Percentiles rank a stretch among this genome's conserved stretches.
Conservation (phyloP, 1,284 basidiomycete genomes). For the Pulveroboletus sp. region DNA sequence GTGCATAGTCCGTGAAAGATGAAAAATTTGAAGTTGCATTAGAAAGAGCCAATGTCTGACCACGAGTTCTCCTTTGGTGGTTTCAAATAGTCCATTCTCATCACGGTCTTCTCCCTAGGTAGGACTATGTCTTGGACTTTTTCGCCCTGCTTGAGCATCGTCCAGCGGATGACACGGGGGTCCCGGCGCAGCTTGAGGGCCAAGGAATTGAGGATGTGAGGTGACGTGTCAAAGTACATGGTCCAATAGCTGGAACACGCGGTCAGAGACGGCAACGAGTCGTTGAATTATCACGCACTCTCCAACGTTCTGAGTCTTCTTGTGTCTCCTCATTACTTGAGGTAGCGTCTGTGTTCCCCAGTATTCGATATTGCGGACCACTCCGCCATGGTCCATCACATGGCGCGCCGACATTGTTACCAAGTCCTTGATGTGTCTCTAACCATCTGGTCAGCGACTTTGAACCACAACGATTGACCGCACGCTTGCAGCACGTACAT, state of each 20-base stretch:
- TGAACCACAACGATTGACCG: background rate
- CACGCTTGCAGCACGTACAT: constrained; percentile 47
- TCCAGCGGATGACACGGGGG: constrained; percentile 82
- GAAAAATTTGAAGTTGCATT: background rate
- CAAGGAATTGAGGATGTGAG: constrained; percentile 63
- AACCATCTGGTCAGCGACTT: constrained; percentile 7
- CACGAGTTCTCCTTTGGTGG: constrained; percentile 28
- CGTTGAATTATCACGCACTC: constrained; percentile 60
- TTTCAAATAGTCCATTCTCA: constrained; percentile 32
- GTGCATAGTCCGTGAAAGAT: too few species aligned
- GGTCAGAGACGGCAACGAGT: constrained; percentile 13
- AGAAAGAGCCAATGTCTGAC: constrained; percentile 28
- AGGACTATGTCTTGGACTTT: constrained; percentile 66
- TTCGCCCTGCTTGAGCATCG: constrained; percentile 78
- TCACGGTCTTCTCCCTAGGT: constrained; percentile 39
- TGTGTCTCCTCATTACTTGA: constrained; percentile 74
- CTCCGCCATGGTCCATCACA: constrained; percentile 77
- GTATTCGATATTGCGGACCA: constrained; percentile 76
- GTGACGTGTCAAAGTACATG: constrained; percentile 86
- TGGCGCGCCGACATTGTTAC: constrained; percentile 74
- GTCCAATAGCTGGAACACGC: constrained; percentile 76
- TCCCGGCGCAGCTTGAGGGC: constrained; percentile 71
- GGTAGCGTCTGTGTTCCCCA: constrained; percentile 77
- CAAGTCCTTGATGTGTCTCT: constrained; percentile 78
- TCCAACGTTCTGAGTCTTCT: constrained; percentile 62